Percentiles rank a stretch among this genome's conserved stretches.
Evolutionary conservation across 1,284 basidiomycete species (phyloP).

Genomic region (Cutaneotrichosporon arboriforme): DNA sequence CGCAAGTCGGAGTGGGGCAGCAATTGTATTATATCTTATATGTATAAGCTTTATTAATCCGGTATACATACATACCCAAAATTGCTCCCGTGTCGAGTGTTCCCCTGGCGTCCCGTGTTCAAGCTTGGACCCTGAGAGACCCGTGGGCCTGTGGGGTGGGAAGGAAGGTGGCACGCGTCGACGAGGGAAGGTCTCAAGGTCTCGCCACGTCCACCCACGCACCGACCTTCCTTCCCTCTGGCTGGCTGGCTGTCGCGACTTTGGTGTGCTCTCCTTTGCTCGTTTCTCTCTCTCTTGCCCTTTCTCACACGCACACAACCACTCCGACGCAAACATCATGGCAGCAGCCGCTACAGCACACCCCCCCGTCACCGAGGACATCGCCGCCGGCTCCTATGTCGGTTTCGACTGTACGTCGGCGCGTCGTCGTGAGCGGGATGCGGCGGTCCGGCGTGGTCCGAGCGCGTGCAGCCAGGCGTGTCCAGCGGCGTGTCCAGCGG

Average conservation of each 20-base stretch:
- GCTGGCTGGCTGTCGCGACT: not conserved
- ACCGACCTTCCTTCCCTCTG: too few relatives aligned
- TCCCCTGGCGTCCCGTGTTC: too few relatives aligned
- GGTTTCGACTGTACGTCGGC: slow-evolving; percentile 68
- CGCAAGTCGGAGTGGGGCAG: not conserved
- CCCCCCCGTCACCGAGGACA: slow-evolving; percentile 53
- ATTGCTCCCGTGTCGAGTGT: too few relatives aligned
- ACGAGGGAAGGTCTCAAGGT: too few relatives aligned
- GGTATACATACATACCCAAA: not conserved
- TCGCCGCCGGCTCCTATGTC: slow-evolving; percentile 80
- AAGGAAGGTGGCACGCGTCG: too few relatives aligned
- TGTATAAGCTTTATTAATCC: not conserved
- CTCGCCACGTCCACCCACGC: too few relatives aligned
- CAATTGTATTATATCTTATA: not conserved
- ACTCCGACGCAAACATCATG: slow-evolving; percentile 23
- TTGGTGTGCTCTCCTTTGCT: not conserved
- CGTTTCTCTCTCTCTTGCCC: not conserved
- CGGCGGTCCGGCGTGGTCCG: too few relatives aligned
- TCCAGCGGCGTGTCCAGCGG: too few relatives aligned
- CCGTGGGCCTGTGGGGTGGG: too few relatives aligned
- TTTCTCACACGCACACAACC: slow-evolving; percentile 1
- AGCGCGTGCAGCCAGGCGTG: too few relatives aligned
- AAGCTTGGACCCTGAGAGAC: too few relatives aligned
- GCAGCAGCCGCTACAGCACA: slow-evolving; percentile 25
- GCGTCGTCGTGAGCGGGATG: not conserved